Evolutionary conservation across 2,329 filamentous ascomycete species (phyloP), one percentile per base, ranked within the genome.

Genomic region (Neonectria magnoliae): DNA sequence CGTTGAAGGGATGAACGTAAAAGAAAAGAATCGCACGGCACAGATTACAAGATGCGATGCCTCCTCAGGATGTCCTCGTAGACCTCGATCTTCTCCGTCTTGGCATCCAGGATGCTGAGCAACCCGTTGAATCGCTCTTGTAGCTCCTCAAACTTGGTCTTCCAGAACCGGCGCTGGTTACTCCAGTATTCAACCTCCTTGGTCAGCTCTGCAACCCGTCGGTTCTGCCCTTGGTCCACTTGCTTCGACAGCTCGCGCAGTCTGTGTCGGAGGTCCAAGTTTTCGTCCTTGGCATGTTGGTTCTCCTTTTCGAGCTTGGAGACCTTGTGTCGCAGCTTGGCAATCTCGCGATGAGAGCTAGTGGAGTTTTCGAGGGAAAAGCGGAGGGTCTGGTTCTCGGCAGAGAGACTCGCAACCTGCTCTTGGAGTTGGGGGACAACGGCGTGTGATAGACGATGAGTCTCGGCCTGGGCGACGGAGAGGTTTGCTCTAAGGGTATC

Each of bases 311-410:
- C 76, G 5, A 82, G 73, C 64, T 71, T 76, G 50, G 72, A 71
- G 55, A 79, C 68, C 65, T 77, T 78, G 62, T 76, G 68, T 3
- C 76, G 74, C 11, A 81, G 68, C 48, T 72, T 73, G 29, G 78
- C 76, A 29, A 78, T 58, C 53, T 81, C 78, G 48, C 59, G 69
- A 36, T 76, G 71, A 48, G 64, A 63, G 16, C 61, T 76, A n/a
- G 76, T 70, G 1, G 71, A 69, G 29, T 70, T 76, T 31, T 81
- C 79, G 41, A 79, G 65, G 7, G 77, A 75, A n/a, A 75, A 76
- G 13, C 81, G 78, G 5, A 84, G 76, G 8, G 76, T 73, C 16
- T 76, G 72, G 66, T 83, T 83, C 33, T 83, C 80, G 16, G 75
- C 75, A 3, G 71, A 66, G 5, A 84, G 77, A 10, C 73, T 66